Evolutionary conservation across 257 asterid genomes (phyloP).

Genomic region (Solanum clarkiae): DNA sequence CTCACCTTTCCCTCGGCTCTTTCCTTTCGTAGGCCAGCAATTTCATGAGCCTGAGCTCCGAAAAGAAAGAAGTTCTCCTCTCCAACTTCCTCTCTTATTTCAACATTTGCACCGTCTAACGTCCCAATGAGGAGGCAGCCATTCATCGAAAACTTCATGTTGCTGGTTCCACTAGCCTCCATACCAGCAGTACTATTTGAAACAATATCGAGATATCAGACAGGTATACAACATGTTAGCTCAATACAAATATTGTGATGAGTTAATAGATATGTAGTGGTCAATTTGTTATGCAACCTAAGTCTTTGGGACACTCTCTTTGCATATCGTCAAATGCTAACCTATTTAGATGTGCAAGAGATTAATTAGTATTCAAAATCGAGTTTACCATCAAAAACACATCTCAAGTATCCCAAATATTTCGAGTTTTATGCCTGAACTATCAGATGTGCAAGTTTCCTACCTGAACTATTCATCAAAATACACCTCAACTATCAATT

Average conservation of each 20-base stretch:
- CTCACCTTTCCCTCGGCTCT: slow-evolving; percentile 75
- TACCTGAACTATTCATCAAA: too few species aligned
- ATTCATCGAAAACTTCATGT: slow-evolving; percentile 85
- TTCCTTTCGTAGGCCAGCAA: slow-evolving; percentile 65
- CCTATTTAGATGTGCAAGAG: background rate
- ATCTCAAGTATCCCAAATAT: too few species aligned
- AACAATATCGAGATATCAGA: background rate
- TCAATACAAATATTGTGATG: background rate
- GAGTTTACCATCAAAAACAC: too few species aligned
- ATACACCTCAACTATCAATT: too few species aligned
- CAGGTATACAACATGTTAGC: background rate
- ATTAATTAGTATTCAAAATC: background rate
- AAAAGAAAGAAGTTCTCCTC: slow-evolving; percentile 78
- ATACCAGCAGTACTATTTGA: slow-evolving; percentile 68
- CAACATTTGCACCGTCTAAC: slow-evolving; percentile 83
- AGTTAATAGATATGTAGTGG: background rate
- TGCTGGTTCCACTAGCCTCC: slow-evolving; percentile 97
- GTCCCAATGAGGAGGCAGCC: slow-evolving; percentile 87
- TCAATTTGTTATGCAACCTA: background rate
- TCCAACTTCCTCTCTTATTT: slow-evolving; percentile 80
- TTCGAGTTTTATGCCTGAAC: too few species aligned
- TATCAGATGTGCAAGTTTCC: too few species aligned
- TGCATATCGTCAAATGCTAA: background rate
- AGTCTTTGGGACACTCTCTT: background rate
- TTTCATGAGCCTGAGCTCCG: slow-evolving; percentile 80